A percentile compares a stretch with the other conserved stretches of the same genome.
phyloP scores from a whole-genome alignment of 371 early-diverging fungal genomes.

The Rhizomucor pusillus region DNA sequence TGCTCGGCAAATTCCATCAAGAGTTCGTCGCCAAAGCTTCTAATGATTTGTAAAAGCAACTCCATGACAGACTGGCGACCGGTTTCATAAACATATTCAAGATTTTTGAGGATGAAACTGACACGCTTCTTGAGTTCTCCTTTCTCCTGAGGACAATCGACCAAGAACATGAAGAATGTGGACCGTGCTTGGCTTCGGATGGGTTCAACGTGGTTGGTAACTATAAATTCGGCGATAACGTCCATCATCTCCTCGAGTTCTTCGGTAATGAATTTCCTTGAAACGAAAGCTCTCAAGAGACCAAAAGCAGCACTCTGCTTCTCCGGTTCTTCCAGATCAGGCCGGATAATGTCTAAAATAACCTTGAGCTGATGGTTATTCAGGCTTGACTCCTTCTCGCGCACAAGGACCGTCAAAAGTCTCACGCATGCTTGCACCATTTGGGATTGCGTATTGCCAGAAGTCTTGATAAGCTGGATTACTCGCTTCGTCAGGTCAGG shows the following conservation, averaged over 20 bases:
- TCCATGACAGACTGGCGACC: conserved; percentile 90
- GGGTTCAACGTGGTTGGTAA: conserved; percentile 79
- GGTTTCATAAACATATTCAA: conserved; percentile 85
- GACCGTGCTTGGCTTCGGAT: conserved; percentile 83
- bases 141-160: conserved; percentile 92
- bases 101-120: conserved; percentile 83
- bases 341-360: conserved; percentile 75
- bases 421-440: conserved; percentile 79
- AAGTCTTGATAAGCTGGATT: conserved; percentile 68
- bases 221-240: conserved; percentile 71
- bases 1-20: conserved; percentile 75
- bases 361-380: conserved; percentile 76
- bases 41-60: conserved; percentile 72
- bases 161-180: conserved; percentile 82
- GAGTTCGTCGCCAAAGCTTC: conserved; percentile 74
- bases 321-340: conserved; percentile 88
- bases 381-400: conserved; percentile 62
- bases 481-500: conserved; percentile 75
- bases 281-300: conserved; percentile 81
- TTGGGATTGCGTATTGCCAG: conserved; percentile 66
- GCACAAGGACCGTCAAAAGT: conserved; percentile 75
- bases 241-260: conserved; percentile 94
- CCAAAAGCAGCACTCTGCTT: conserved; percentile 82
- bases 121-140: conserved; percentile 77
- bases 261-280: conserved; percentile 79